A percentile compares a stretch with the other conserved stretches of the same genome.
Evolutionary conservation across 768 basidiomycete species (phyloP).

Genomic region (Russula griseocarnosa): DNA sequence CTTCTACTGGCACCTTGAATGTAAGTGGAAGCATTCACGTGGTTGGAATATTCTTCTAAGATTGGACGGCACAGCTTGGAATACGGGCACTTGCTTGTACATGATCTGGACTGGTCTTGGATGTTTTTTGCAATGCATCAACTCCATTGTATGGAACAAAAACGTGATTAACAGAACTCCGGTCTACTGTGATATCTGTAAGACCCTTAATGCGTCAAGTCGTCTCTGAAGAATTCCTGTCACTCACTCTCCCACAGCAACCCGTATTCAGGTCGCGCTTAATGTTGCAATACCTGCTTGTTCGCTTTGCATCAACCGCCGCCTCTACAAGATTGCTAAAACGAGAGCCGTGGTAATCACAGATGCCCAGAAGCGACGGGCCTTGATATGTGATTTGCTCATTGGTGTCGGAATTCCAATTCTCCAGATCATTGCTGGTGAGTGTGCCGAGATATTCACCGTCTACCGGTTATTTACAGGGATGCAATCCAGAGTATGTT

Average conservation of each 20-base stretch:
- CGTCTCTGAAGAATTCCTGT: no score
- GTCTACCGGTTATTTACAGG: neutral
- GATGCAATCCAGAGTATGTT: neutral
- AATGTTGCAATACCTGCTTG: constrained; percentile 40
- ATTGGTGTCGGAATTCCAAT: constrained; percentile 32
- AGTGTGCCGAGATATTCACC: neutral
- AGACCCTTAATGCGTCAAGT: constrained; percentile 26
- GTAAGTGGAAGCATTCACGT: constrained; percentile 18
- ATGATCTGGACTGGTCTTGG: no score
- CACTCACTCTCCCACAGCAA: constrained; percentile 34
- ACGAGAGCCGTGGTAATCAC: constrained; percentile 35
- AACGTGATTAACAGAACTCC: no score
- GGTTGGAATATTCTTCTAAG: neutral
- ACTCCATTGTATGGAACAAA: no score
- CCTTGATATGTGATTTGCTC: constrained; percentile 20
- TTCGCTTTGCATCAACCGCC: constrained; percentile 46
- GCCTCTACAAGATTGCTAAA: constrained; percentile 44
- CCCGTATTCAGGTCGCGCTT: constrained; percentile 37
- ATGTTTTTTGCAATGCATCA: no score
- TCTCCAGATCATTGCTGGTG: constrained; percentile 5
- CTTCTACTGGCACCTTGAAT: constrained; percentile 54
- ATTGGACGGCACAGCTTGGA: constrained; percentile 44
- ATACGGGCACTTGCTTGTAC: no score
- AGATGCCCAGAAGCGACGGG: neutral
- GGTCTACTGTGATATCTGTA: no score